Percentiles rank a stretch among this genome's conserved stretches.
Evolutionary conservation across 345 rosid species (phyloP).

Genomic region (Carallia brachiata): DNA sequence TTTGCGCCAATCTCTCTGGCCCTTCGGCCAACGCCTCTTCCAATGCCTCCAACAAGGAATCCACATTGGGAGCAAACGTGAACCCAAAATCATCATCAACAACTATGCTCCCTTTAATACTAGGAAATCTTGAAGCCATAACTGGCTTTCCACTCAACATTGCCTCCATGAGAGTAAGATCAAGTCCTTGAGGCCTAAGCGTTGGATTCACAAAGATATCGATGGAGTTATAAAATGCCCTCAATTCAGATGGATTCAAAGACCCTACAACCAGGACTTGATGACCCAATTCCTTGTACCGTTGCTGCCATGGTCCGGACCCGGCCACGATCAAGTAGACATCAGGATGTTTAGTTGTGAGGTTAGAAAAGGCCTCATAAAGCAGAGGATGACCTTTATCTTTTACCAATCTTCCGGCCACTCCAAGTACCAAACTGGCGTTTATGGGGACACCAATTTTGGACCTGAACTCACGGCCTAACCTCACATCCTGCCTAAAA

Average conservation of each 20-base stretch:
- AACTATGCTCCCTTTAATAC: conserved; percentile 78
- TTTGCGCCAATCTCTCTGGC: conserved; percentile 52
- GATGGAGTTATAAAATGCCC: conserved; percentile 68
- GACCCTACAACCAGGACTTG: conserved; percentile 70
- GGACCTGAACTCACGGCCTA: conserved; percentile 56
- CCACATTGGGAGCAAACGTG: conserved; percentile 83
- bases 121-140: conserved; percentile 82
- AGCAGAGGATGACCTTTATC: conserved; percentile 93
- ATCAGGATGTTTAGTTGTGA: conserved; percentile 36
- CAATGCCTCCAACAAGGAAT: conserved; percentile 58
- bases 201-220: conserved; percentile 87
- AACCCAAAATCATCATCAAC: conserved; percentile 85
- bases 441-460: conserved; percentile 49
- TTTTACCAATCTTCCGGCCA: conserved; percentile 82
- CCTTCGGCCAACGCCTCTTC: conserved; percentile 64
- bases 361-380: conserved; percentile 53
- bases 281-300: conserved; percentile 65
- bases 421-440: conserved; percentile 66
- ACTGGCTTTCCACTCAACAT: conserved; percentile 94
- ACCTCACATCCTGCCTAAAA: conserved; percentile 38
- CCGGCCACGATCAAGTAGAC: conserved; percentile 75
- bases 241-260: conserved; percentile 51
- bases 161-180: conserved; percentile 86
- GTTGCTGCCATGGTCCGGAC: conserved; percentile 81
- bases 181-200: conserved; percentile 90